These are phyloP conservation scores for Chytriomyces hyalinus DNA, from an alignment of 192 early-diverging fungal species.

Conservation along the genomic window DNA sequence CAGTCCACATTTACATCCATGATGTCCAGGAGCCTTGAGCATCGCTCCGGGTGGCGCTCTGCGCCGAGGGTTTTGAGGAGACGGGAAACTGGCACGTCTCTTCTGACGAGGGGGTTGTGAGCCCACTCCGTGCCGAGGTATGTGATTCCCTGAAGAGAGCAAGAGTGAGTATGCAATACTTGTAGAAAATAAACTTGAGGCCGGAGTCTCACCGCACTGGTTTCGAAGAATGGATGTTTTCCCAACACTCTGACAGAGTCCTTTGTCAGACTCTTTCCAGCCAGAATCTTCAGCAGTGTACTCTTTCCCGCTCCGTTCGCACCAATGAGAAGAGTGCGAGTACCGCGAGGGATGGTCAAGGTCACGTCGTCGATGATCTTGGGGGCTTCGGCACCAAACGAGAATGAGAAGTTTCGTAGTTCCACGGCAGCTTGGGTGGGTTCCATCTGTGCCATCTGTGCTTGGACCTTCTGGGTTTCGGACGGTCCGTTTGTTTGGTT, in stretches of 20 bases:
- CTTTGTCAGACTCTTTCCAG: conserved; percentile 71
- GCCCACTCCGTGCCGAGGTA: conserved; percentile 86
- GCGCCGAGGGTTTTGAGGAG: conserved; percentile 71
- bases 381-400: conserved; percentile 63
- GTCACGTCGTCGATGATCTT: conserved; percentile 61
- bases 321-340: conserved; percentile 73
- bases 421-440: conserved; percentile 48
- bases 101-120: conserved; percentile 70
- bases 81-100: conserved; percentile 70
- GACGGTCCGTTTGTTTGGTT: background rate
- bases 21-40: conserved; percentile 64
- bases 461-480: conserved; percentile 24
- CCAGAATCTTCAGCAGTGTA: conserved; percentile 71
- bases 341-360: conserved; percentile 58
- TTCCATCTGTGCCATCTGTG: conserved; percentile 25
- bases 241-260: conserved; percentile 64
- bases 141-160: conserved; percentile 58
- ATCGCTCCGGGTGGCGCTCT: conserved; percentile 64
- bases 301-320: conserved; percentile 77
- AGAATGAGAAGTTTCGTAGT: conserved; percentile 54
- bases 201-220: background rate
- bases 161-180: background rate
- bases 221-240: conserved; percentile 69
- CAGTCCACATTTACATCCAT: conserved; percentile 58
- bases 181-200: no score